phyloP scores from a whole-genome alignment of 2,329 filamentous ascomycete species.

The Phialocephala subalpina region DNA sequence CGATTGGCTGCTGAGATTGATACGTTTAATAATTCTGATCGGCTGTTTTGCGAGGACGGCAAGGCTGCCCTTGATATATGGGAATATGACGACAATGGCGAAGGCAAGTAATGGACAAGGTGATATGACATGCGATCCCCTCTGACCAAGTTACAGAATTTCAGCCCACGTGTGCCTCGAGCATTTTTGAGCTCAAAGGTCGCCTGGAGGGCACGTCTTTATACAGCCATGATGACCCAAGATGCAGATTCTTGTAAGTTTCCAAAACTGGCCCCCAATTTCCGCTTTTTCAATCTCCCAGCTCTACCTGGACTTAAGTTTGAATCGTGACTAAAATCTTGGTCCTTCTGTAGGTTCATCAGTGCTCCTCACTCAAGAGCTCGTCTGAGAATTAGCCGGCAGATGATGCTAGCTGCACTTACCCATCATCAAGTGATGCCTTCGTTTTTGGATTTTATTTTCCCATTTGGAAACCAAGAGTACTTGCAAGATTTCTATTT shows the following conservation, averaged over 20 bases:
- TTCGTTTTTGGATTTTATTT: conserved; percentile 48
- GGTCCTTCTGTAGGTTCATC: conserved; percentile 31
- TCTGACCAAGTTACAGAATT: conserved; percentile 23
- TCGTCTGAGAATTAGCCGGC: conserved; percentile 23
- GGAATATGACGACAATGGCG: conserved; percentile 30
- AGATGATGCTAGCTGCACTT: conserved; percentile 35
- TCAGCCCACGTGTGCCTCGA: conserved; percentile 13
- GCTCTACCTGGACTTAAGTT: no score
- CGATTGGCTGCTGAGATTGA: conserved; percentile 16
- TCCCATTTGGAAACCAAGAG: conserved; percentile 46
- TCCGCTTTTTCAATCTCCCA: no score
- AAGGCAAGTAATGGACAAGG: conserved; percentile 16
- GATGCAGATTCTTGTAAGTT: conserved; percentile 37
- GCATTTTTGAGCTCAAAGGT: conserved; percentile 19
- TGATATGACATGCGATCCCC: neutral
- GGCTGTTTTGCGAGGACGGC: conserved; percentile 25
- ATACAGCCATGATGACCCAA: conserved; percentile 28
- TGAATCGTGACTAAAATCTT: neutral
- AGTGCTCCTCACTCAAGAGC: conserved; percentile 35
- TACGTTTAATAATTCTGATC: neutral
- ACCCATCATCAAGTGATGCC: conserved; percentile 47
- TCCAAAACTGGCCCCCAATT: no score
- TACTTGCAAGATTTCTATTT: conserved; percentile 47
- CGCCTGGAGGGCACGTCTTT: conserved; percentile 7
- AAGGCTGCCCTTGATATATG: conserved; percentile 21